Evolutionary conservation across 495 filamentous ascomycete genomes (phyloP), one percentile per base, ranked within the genome.

Genomic region (Xylaria intraflava): DNA sequence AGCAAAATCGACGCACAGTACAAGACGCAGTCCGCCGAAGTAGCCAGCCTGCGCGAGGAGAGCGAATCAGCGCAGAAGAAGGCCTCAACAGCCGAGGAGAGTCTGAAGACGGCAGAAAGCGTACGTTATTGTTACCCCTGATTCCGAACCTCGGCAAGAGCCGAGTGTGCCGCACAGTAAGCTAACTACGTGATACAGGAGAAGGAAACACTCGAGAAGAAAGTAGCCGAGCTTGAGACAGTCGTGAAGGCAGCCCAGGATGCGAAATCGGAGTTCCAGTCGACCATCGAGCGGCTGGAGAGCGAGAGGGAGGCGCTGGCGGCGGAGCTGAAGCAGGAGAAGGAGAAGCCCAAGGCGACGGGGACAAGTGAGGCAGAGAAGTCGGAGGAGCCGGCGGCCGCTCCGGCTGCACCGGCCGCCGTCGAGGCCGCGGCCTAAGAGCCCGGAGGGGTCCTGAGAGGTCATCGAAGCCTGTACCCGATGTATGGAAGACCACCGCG

Each of bases 281-380:
- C 52, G 0, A 43, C 2, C 19, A 23, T 49, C 31, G 52, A 55
- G 3, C 27, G 36, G 6, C 29, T 50, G 2, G 46, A 56, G 8
- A 33, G 19, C 16, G 53, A 49, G 36, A 50, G 44, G 53, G 39
- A 50, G 16, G 46, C 36, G 0, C 20, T 55, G 19, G 53, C 49
- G n/a, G 22, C 43, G 19, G 7, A 44, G 16, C 12, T 50, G 22
- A 36, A 44, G 26, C 31, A 46, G 10, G 43, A 41, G 19, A 35
- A 48, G 44, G 39, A 42, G 5, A 55, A 49, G 31, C 35, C 27
- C 29, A 42, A 49, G 38, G 38, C 44, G 9, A 20, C 42, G n/a
- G 50, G 19, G 16, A 36, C n/a, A 4, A 40, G 16, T 6, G 26
- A 19, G 27, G 52, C 48, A 22, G 30, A 48, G 44, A 45, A 44